Evolutionary conservation across 148 eudicot species (phyloP), one percentile per base, ranked within the genome.

Genomic region (Rhododendron mucronatum): DNA sequence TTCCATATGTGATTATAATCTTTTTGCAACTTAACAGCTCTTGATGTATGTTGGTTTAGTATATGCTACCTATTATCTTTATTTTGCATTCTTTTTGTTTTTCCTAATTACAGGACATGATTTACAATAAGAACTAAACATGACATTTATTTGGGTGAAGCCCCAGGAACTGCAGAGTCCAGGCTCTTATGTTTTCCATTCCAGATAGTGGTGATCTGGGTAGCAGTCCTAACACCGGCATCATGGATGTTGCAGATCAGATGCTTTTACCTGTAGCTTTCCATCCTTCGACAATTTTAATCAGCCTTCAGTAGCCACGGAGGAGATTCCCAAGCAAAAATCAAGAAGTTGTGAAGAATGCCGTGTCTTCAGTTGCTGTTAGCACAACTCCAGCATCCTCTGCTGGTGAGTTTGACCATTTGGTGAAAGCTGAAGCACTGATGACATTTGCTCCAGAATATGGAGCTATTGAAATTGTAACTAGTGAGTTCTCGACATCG

Each of bases 151-250:
- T 84, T 86, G 86, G 86, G 85, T 94, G 91, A 92, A 97, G 99
- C 99, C 99, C 99, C 99, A 88, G 99, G 99, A 89, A 94, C 94
- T 78, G 96, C 93, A 28, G 99, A 95, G 87, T 90, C 97, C 95
- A 94, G 91, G 90, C 92, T 88, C 89, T 86, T 65, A 69, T 90
- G 89, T 88, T 90, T 93, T 83, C 98, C 86, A 90, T 91, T 51
- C 90, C 91, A 82, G 98, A 97, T 35, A 83, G 89, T 90, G 96
- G 91, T 78, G 98, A 95, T 88, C 88, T 91, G 63, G 92, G 87
- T 90, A 90, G 90, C 86, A 93, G 94, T 89, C 95, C 98, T 50
- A 81, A 92, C 77, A 93, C 90, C 80, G 88, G 92, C 50, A 86
- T 91, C 71, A 89, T 95, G 91, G 99, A 97, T 91, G 95, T 89